Evolutionary conservation across 495 filamentous ascomycete species (phyloP).

Genomic region (Staphylotrichum longicolle): DNA sequence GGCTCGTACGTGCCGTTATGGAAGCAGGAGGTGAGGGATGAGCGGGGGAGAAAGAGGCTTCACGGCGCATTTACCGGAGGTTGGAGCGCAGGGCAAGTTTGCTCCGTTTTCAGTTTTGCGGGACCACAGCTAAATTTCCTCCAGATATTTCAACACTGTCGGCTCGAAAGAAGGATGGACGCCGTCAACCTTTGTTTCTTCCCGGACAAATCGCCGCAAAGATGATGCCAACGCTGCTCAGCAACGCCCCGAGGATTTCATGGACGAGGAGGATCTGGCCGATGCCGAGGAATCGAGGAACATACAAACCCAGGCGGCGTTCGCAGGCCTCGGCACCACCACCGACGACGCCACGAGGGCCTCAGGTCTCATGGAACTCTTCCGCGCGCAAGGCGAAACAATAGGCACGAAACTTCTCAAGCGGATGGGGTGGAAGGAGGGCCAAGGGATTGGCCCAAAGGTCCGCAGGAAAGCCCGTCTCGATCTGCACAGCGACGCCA

Average conservation of each 20-base stretch:
- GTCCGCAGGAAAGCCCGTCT: constrained; percentile 72
- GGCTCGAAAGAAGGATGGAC: constrained; percentile 98
- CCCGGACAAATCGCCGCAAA: constrained; percentile 73
- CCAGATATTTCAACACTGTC: constrained; percentile 94
- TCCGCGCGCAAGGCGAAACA: constrained; percentile 74
- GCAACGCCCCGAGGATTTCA: constrained; percentile 85
- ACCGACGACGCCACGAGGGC: constrained; percentile 54
- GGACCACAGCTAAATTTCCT: constrained; percentile 6
- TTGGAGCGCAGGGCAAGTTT: constrained; percentile 84
- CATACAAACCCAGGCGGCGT: constrained; percentile 68
- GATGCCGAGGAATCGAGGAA: constrained; percentile 75
- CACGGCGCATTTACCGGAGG: constrained; percentile 97
- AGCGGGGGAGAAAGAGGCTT: constrained; percentile 83
- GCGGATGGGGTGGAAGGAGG: constrained; percentile 95
- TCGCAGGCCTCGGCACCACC: constrained; percentile 73
- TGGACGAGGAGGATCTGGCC: constrained; percentile 95
- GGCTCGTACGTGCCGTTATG: constrained; percentile 91
- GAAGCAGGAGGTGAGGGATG: constrained; percentile 97
- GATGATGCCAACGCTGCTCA: constrained; percentile 53
- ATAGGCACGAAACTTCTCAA: constrained; percentile 85
- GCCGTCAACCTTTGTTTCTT: constrained; percentile 87
- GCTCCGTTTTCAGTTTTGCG: too few relatives aligned
- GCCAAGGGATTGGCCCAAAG: constrained; percentile 89
- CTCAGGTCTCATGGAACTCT: constrained; percentile 66
- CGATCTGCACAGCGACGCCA: constrained; percentile 50